Conservation (phyloP, 306 rosid species). For the Luffa aegyptiaca region DNA sequence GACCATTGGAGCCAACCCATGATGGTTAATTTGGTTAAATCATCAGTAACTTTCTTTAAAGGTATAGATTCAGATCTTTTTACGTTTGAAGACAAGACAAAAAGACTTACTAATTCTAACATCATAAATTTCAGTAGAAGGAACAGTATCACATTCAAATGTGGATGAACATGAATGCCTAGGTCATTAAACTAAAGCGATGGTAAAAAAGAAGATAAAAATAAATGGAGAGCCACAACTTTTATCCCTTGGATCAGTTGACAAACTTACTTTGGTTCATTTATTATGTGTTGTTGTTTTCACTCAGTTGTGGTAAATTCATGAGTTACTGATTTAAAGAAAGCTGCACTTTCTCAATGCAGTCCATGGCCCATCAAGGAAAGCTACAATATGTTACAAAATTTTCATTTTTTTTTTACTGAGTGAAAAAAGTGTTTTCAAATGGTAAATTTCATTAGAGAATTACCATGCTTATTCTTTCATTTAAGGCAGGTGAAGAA, state of each 20-base stretch:
- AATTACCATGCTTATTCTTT: not conserved
- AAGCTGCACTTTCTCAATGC: not conserved
- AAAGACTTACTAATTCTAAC: no score
- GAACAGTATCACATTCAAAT: no score
- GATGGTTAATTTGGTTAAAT: no score
- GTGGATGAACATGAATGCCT: not conserved
- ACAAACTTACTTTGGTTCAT: not conserved
- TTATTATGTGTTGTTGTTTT: not conserved
- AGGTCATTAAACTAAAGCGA: not conserved
- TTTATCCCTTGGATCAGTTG: not conserved
- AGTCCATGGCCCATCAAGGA: not conserved
- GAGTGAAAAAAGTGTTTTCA: not conserved
- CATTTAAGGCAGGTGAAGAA: not conserved
- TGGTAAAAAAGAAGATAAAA: not conserved
- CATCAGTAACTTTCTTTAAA: no score
- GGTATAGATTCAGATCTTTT: no score
- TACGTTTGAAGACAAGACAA: no score
- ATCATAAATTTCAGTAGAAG: no score
- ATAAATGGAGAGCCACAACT: not conserved
- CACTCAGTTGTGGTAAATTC: not conserved
- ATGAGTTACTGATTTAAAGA: not conserved
- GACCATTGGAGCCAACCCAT: no score
- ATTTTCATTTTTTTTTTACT: not conserved
- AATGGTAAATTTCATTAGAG: not conserved
- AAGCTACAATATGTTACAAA: not conserved